Conservation (phyloP, 1,139 yeast species). For the Yamadazyma sp. region DNA sequence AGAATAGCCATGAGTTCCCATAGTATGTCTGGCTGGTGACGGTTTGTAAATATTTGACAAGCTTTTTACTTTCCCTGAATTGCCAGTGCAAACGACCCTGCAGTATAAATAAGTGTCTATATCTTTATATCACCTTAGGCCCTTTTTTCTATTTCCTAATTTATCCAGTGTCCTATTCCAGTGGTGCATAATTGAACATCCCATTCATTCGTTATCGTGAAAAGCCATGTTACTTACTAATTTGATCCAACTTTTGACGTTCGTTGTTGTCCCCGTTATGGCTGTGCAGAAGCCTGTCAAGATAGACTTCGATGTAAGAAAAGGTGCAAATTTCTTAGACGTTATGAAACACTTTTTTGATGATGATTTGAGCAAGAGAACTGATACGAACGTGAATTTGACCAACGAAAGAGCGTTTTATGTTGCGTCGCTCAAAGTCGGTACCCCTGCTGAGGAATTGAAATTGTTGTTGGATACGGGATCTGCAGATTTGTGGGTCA, state of each 20-base stretch:
- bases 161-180: too few species aligned
- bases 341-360: conserved; percentile 18
- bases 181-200: too few species aligned
- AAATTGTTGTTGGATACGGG: conserved; percentile 66
- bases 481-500: conserved; percentile 68
- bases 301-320: conserved; percentile 28
- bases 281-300: conserved; percentile 21
- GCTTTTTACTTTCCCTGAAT: background rate
- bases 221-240: conserved; percentile 16
- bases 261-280: conserved; percentile 14
- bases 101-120: too few species aligned
- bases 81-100: background rate
- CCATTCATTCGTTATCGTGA: background rate
- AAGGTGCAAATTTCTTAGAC: conserved; percentile 23
- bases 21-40: too few species aligned
- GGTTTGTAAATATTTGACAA: too few species aligned
- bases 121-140: background rate
- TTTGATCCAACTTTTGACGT: conserved; percentile 13
- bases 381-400: conserved; percentile 12
- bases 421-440: conserved; percentile 45
- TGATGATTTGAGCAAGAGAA: conserved; percentile 9
- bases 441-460: conserved; percentile 54
- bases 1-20: too few species aligned
- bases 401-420: conserved; percentile 26
- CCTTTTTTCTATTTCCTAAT: too few species aligned